A percentile compares a stretch with the other conserved stretches of the same genome.
These are phyloP conservation scores for Dendrobium huoshanense DNA, from an alignment of 106 monocot genomes.

Conservation along the genomic window DNA sequence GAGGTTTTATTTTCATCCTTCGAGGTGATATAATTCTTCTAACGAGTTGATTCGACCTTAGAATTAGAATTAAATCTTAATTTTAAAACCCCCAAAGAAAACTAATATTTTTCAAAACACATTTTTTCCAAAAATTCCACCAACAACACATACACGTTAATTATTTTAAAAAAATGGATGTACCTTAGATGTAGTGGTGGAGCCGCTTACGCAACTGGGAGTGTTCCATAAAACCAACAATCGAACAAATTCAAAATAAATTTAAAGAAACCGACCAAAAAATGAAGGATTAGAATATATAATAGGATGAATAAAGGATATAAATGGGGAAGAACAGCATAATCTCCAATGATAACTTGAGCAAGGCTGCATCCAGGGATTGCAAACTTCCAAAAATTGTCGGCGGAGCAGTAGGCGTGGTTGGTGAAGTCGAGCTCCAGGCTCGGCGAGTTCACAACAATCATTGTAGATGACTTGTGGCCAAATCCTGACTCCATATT, in stretches of 20 bases:
- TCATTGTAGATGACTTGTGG: constrained; percentile 24
- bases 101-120: no score
- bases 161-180: no score
- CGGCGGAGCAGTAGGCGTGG: constrained; percentile 61
- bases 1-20: no score
- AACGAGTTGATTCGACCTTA: no score
- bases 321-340: constrained; percentile 58
- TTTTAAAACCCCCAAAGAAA: no score
- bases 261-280: neutral
- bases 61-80: no score
- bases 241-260: neutral
- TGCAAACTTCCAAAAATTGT: constrained; percentile 45
- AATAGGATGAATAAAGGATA: constrained; percentile 54
- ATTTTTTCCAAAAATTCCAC: no score
- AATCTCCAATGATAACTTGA: constrained; percentile 42
- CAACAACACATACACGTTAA: no score
- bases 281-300: neutral
- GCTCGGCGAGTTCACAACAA: constrained; percentile 61
- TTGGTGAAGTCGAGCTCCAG: constrained; percentile 88
- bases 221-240: neutral
- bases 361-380: constrained; percentile 29
- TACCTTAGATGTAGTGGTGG: no score
- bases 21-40: no score
- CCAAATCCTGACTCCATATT: constrained; percentile 16
- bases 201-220: no score